phyloP scores from a whole-genome alignment of 306 rosid genomes.

The Gillenia trifoliata region DNA sequence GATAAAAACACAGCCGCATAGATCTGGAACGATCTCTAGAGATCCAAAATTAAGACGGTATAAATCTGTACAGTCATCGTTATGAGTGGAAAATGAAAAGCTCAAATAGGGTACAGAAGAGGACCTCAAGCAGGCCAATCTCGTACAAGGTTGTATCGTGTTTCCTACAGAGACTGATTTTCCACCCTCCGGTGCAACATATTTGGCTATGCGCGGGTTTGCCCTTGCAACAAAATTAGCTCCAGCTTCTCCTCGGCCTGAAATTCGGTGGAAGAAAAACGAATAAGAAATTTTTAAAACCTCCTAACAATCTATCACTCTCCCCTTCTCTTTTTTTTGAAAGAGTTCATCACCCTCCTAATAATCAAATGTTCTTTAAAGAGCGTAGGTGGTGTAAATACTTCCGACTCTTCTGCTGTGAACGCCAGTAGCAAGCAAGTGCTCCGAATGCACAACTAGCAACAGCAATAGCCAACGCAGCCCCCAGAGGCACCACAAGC shows the following conservation, averaged over 20 bases:
- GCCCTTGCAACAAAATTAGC: slow-evolving; percentile 39
- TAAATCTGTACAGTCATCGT: slow-evolving; percentile 48
- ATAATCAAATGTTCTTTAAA: slow-evolving; percentile 88
- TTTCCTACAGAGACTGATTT: slow-evolving; percentile 22
- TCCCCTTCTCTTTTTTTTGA: slow-evolving; percentile 24
- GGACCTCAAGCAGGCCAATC: slow-evolving; percentile 35
- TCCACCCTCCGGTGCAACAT: slow-evolving; percentile 1
- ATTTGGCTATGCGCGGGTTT: slow-evolving; percentile 21
- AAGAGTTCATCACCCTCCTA: slow-evolving; percentile 81
- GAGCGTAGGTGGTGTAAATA: slow-evolving; percentile 89
- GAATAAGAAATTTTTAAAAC: slow-evolving; percentile 23
- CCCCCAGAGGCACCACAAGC: slow-evolving; percentile 85
- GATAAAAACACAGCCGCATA: slow-evolving; percentile 9
- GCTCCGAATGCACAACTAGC: slow-evolving; percentile 99
- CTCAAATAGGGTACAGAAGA: slow-evolving; percentile 27
- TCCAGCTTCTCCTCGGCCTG: slow-evolving; percentile 94
- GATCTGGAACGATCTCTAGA: slow-evolving; percentile 29
- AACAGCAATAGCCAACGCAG: slow-evolving; percentile 91
- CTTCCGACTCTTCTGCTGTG: slow-evolving; percentile 99
- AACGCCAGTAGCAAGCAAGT: slow-evolving; percentile 98
- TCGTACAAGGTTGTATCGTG: slow-evolving; percentile 26
- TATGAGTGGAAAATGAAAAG: slow-evolving; percentile 17
- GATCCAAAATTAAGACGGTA: slow-evolving; percentile 27
- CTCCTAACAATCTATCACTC: slow-evolving; percentile 8
- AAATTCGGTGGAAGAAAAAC: slow-evolving; percentile 38